A percentile compares a stretch with the other conserved stretches of the same genome.
Evolutionary conservation across 306 rosid species (phyloP).

Genomic region (Acacia acuminata): DNA sequence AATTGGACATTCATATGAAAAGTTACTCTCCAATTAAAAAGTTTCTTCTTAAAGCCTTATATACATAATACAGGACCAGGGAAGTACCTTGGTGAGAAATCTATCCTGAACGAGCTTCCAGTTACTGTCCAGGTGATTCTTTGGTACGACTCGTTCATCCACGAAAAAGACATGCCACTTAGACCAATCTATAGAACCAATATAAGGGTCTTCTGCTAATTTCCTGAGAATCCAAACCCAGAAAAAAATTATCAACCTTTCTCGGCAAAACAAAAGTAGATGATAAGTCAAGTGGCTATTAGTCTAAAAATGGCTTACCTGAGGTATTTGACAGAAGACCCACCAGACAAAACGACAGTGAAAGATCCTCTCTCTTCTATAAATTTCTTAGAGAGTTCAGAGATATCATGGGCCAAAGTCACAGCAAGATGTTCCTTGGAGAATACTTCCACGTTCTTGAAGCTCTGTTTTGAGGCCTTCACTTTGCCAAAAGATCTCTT

Average conservation of each 20-base stretch:
- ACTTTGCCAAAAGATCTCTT: constrained; percentile 16
- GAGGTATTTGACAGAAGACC: constrained; percentile 55
- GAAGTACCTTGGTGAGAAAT: constrained; percentile 50
- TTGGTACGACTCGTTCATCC: constrained; percentile 66
- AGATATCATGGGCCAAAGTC: constrained; percentile 56
- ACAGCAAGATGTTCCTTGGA: constrained; percentile 55
- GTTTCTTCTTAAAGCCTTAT: too few relatives aligned
- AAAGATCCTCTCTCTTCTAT: constrained; percentile 50
- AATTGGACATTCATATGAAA: too few relatives aligned
- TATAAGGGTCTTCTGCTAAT: constrained; percentile 49
- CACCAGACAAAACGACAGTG: constrained; percentile 67
- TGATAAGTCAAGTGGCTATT: not conserved
- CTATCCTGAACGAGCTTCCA: constrained; percentile 61
- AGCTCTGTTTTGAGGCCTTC: constrained; percentile 26
- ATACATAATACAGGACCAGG: too few relatives aligned
- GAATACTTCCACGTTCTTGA: constrained; percentile 52
- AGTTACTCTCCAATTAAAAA: too few relatives aligned
- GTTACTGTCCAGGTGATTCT: constrained; percentile 59
- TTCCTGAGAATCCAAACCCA: constrained; percentile 45
- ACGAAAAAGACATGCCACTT: constrained; percentile 68
- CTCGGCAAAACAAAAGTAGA: not conserved
- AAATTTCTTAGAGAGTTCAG: constrained; percentile 55
- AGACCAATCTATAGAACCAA: constrained; percentile 54
- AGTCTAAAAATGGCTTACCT: constrained; percentile 33
- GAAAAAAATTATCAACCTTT: not conserved